A percentile compares a stretch with the other conserved stretches of the same genome.
Conservation (phyloP, 805 yeast species). For the Brettanomyces sp. region DNA sequence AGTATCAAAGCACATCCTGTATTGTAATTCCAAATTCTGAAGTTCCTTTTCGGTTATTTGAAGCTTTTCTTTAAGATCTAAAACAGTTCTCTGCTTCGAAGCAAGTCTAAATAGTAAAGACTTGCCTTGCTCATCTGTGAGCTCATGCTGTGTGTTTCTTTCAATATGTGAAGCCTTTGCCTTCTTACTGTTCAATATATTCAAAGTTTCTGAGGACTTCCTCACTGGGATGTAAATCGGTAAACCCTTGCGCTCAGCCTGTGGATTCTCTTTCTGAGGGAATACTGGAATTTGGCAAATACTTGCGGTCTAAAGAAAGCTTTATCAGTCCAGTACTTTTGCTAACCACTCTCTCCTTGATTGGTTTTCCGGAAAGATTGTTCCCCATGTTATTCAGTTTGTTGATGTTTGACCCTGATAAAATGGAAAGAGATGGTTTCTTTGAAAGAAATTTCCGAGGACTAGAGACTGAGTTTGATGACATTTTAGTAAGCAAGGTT, state of each 20-base stretch:
- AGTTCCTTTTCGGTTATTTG: slow-evolving; percentile 30
- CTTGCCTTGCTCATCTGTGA: slow-evolving; percentile 1
- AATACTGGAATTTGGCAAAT: neutral
- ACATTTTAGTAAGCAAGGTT: too few relatives aligned
- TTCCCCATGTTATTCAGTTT: slow-evolving; percentile 10
- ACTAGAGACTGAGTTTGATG: too few relatives aligned
- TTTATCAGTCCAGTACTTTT: slow-evolving; percentile 43
- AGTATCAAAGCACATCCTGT: slow-evolving; percentile 10
- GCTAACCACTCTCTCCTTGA: slow-evolving; percentile 34
- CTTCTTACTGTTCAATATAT: neutral
- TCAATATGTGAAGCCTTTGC: neutral
- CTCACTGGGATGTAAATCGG: slow-evolving; percentile 29
- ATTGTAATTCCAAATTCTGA: slow-evolving; percentile 23
- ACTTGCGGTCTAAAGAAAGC: slow-evolving; percentile 23
- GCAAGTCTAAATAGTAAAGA: slow-evolving; percentile 32
- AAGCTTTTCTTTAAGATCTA: slow-evolving; percentile 40
- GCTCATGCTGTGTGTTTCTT: neutral
- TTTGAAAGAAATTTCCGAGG: slow-evolving; percentile 6
- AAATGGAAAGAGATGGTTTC: slow-evolving; percentile 26
- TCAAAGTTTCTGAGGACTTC: neutral
- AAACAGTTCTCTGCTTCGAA: slow-evolving; percentile 42
- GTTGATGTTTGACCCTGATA: slow-evolving; percentile 20
- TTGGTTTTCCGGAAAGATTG: slow-evolving; percentile 13
- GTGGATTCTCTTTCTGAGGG: slow-evolving; percentile 1
- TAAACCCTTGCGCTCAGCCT: slow-evolving; percentile 14